These are phyloP conservation scores for Aspergillus fructus DNA, from an alignment of 2,329 filamentous ascomycete genomes.

Conservation along the genomic window DNA sequence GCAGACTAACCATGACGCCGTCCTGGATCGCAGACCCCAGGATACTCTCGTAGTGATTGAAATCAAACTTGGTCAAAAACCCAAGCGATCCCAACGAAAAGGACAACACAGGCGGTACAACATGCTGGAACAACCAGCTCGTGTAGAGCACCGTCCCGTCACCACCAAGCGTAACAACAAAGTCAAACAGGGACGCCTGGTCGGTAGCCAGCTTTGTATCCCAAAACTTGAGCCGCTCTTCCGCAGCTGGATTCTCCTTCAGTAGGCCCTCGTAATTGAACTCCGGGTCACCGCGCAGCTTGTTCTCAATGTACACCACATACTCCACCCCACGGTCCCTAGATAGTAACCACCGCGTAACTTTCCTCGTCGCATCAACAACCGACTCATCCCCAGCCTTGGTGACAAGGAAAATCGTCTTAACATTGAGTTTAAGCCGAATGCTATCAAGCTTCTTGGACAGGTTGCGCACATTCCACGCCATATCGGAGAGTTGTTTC, in stretches of 20 bases:
- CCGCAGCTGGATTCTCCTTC: constrained; percentile 56
- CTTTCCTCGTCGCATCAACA: constrained; percentile 71
- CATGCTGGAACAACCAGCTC: constrained; percentile 93
- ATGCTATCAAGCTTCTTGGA: constrained; percentile 83
- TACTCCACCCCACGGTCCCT: constrained; percentile 67
- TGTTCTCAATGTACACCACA: constrained; percentile 78
- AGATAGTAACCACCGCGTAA: constrained; percentile 78
- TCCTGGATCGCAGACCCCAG: constrained; percentile 72
- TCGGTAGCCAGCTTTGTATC: constrained; percentile 72
- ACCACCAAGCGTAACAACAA: constrained; percentile 86
- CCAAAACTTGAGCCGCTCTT: constrained; percentile 75
- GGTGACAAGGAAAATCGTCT: constrained; percentile 81
- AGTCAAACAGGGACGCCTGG: constrained; percentile 86
- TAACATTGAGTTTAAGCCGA: constrained; percentile 76
- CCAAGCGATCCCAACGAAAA: constrained; percentile 90
- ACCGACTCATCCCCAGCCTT: constrained; percentile 87
- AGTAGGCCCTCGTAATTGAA: constrained; percentile 74
- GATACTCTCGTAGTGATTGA: constrained; percentile 68
- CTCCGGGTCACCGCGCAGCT: constrained; percentile 65
- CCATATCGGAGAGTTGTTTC: constrained; percentile 94
- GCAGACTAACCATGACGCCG: constrained; percentile 83
- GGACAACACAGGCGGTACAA: constrained; percentile 89
- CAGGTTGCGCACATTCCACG: constrained; percentile 88
- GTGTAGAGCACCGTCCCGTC: constrained; percentile 97
- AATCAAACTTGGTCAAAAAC: constrained; percentile 96